Base-by-base conservation (phyloP, 2,329 filamentous ascomycete genomes). In the Talaromyces sp. region DNA sequence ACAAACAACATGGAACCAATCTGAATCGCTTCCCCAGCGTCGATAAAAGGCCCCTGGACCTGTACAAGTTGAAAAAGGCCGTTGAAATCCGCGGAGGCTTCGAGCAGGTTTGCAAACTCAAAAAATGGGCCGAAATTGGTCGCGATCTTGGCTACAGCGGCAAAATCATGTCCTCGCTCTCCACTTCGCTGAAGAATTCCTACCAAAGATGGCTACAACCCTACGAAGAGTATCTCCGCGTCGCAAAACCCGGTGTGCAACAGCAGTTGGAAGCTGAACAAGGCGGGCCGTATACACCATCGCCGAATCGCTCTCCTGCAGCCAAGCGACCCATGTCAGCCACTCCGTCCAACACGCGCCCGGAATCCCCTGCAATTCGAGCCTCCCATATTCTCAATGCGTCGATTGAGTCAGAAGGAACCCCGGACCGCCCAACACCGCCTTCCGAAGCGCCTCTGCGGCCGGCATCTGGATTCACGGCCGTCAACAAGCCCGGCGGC, bases 121-220 rank as follows among this genome's bases (percentile, higher is more conserved):
- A 99, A 79, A 98, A 98, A 79, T 99, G 95, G 95, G 95, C 95
- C 17, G 95, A 99, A 75, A 98, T 99, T 68, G 95, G 95, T 36
- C 88, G 95, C 70, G 95, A 98, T 73, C 80, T 99, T 55, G 95
- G 95, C 59, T 99, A 99, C 77, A 98, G 93, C 72, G 95, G 95
- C 72, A 99, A 99, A 80, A 99, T 99, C 65, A 99, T 99, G 95
- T 98, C 93, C 2, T 98, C 95, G 9, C 80, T 99, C 54, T 99
- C 95, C 6, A 99, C 95, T 0, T 98, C 95, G 5, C 84, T 99
- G 49, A 99, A 98, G 75, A 99, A 99, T 75, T 98, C 95, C 0
- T 99, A 96, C 70, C 92, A 96, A 74, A 88, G 93, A 77, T 99
- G 95, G 91, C 86, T 99, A 3, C 91, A 92, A 71, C 95, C 95